Conservation (phyloP, 208 protist genomes). For the Crithidia thermophila region DNA sequence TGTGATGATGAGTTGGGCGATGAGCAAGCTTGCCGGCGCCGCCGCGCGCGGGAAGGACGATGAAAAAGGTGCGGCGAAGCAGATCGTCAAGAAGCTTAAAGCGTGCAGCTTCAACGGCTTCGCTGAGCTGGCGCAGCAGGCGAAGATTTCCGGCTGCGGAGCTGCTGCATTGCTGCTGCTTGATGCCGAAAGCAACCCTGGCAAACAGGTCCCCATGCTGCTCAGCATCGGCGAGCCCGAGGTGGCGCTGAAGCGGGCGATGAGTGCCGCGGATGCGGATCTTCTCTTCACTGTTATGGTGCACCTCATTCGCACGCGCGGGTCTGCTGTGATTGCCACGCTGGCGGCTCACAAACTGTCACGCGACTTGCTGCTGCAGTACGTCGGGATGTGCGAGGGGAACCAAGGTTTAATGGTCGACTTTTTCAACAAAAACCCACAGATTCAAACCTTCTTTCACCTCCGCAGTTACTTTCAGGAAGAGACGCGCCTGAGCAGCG, state of each 20-base stretch:
- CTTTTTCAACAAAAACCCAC: constrained; percentile 50
- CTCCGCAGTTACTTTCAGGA: constrained; percentile 58
- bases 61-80: constrained; percentile 40
- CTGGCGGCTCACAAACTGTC: constrained; percentile 34
- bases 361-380: constrained; percentile 53
- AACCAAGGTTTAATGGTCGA: constrained; percentile 42
- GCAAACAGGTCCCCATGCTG: constrained; percentile 59
- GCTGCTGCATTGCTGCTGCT: constrained; percentile 62
- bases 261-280: constrained; percentile 49
- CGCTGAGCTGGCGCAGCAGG: constrained; percentile 61
- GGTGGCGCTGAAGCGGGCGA: constrained; percentile 51
- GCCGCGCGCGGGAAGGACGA: constrained; percentile 12
- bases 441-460: constrained; percentile 42
- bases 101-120: constrained; percentile 46
- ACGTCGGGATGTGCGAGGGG: constrained; percentile 41
- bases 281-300: constrained; percentile 73
- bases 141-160: constrained; percentile 48
- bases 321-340: constrained; percentile 35
- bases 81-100: constrained; percentile 58
- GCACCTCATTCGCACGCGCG: constrained; percentile 54
- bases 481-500: constrained; percentile 33
- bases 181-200: constrained; percentile 50
- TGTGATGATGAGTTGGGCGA: constrained; percentile 95
- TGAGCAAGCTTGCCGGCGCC: constrained; percentile 75
- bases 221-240: constrained; percentile 76